Base-by-base conservation (phyloP, 1,139 yeast species). In the Nakaseomyces kungkrabaensis region DNA sequence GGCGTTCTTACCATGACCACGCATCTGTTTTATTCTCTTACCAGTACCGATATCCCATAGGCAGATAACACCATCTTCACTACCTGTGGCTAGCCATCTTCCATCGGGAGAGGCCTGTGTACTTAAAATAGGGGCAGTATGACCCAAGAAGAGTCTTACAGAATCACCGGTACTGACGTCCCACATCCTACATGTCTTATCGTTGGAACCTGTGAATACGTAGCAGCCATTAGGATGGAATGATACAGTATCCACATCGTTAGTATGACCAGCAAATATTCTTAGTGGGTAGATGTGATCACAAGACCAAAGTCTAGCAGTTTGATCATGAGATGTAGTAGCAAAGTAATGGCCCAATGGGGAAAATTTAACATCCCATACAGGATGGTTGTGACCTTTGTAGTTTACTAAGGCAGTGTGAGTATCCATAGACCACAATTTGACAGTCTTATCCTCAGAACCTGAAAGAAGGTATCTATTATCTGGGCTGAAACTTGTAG, bases 181-280 rank as follows among this genome's bases (percentile, higher is more conserved):
- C 99, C 99, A 94, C 97, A 94, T 87, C 57, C 98, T 76, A 63
- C 95, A 85, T 0, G 97, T 88, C 70, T 88, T 87, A 69, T 94
- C 99, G 53, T 92, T 81, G 4, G 96, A 88, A 1, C 98, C 98
- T 0, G 98, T 90, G 59, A 92, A 83, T 5, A 92, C 82, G 63
- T 94, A 92, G 47, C 90, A 85, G 22, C 96, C 89, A 66, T 94
- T 94, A 25, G 98, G 98, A 70, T 94, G 98, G 76, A 92, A 94
- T 47, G 83, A 83, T 40, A 92, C 95, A 59, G 92, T 82, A 65
- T 94, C 98, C 43, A 94, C 98, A 70, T 94, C 99, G 62, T 89
- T 86, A 59, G 90, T 77, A 68, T 94, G 99, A 0, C 99, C 99
- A 0, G 97, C 97, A 73, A 94, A 90, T 37, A 94, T 88, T 58